Conservation (phyloP, 306 rosid species). For the Boehmeria nivea region DNA sequence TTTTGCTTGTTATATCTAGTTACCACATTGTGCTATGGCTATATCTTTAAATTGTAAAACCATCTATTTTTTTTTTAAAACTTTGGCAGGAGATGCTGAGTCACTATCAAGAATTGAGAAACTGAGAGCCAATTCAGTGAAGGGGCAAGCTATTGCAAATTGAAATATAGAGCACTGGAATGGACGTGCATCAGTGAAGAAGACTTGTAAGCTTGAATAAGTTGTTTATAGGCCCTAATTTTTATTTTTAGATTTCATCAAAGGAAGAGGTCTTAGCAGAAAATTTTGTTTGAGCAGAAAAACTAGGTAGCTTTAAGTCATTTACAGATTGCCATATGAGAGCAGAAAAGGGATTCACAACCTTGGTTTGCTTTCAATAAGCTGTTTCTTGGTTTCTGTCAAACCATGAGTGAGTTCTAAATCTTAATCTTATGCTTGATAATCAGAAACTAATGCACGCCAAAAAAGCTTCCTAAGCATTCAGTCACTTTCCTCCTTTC, state of each 20-base stretch:
- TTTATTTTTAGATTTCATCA: background rate
- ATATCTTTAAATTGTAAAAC: background rate
- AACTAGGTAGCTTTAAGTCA: too few species aligned
- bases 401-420: background rate
- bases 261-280: too few species aligned
- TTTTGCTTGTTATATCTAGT: background rate
- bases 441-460: background rate
- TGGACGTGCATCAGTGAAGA: too few species aligned
- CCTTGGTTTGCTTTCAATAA: background rate
- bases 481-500: too few species aligned
- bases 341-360: background rate
- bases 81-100: slow-evolving; percentile 54
- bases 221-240: background rate
- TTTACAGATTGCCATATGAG: background rate
- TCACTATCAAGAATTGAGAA: slow-evolving; percentile 71
- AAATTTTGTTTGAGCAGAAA: too few species aligned
- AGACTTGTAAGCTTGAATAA: background rate
- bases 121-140: slow-evolving; percentile 59
- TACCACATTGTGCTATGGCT: background rate
- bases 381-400: background rate
- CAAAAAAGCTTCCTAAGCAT: background rate
- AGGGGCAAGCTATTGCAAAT: slow-evolving; percentile 55
- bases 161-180: background rate
- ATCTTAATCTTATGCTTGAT: too few species aligned
- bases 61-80: slow-evolving; percentile 15